Conservation (phyloP, 2,329 filamentous ascomycete species). For the Penicillium sp. region DNA sequence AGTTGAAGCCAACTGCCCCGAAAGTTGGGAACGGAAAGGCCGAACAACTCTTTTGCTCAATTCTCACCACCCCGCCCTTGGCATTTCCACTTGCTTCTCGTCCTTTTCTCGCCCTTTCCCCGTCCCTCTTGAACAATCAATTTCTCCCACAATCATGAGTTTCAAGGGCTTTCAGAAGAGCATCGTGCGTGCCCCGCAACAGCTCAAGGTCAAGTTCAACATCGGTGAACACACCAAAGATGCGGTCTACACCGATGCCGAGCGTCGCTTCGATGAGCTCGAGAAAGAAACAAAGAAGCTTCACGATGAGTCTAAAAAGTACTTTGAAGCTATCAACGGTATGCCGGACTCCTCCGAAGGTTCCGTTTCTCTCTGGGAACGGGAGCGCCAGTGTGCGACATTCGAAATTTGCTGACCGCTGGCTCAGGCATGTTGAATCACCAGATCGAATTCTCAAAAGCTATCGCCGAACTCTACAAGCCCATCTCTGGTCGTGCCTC, state of each 20-base stretch:
- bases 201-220: conserved; percentile 89
- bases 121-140: not conserved
- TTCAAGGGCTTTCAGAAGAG: conserved; percentile 95
- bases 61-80: conserved; percentile 14
- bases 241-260: conserved; percentile 89
- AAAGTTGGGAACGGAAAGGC: conserved; percentile 26
- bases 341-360: conserved; percentile 20
- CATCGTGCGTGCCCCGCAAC: conserved; percentile 85
- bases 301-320: conserved; percentile 95
- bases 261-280: conserved; percentile 89
- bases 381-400: not conserved
- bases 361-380: not conserved
- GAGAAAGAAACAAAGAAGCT: conserved; percentile 95
- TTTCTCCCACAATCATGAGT: conserved; percentile 67
- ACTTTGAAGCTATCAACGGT: conserved; percentile 95
- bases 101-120: conserved; percentile 2
- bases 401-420: conserved; percentile 2
- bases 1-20: conserved; percentile 10
- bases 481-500: conserved; percentile 95
- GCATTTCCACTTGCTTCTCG: conserved; percentile 6
- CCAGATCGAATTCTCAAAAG: conserved; percentile 97
- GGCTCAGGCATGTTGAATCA: conserved; percentile 80
- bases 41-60: not conserved
- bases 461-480: conserved; percentile 95
- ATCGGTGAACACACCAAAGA: conserved; percentile 95